Percentiles rank a stretch among this genome's conserved stretches.
Evolutionary conservation across 495 filamentous ascomycete genomes (phyloP).

Genomic region (Gamarada debralockiae): DNA sequence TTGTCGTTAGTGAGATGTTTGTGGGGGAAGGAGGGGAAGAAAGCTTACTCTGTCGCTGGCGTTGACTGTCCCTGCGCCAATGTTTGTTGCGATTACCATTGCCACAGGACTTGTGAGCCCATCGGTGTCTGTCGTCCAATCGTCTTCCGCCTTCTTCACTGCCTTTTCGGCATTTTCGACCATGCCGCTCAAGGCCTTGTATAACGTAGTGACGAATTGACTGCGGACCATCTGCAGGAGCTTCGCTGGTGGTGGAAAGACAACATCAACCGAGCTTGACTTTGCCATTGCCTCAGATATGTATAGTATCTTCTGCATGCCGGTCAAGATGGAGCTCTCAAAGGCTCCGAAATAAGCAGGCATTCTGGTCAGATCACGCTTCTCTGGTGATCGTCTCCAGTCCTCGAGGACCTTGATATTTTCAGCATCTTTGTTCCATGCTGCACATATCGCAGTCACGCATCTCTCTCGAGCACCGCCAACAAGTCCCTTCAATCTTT

Average conservation of each 20-base stretch:
- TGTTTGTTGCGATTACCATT: conserved; percentile 23
- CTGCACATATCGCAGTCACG: conserved; percentile 71
- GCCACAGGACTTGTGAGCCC: conserved; percentile 28
- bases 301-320: conserved; percentile 93
- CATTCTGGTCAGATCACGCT: conserved; percentile 84
- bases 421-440: conserved; percentile 87
- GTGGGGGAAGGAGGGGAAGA: not conserved
- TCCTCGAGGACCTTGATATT: conserved; percentile 86
- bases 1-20: conserved; percentile 19
- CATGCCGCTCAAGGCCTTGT: conserved; percentile 88
- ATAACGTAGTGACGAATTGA: conserved; percentile 86
- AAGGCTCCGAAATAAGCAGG: conserved; percentile 76
- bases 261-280: conserved; percentile 64
- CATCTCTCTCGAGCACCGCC: conserved; percentile 78
- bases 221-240: conserved; percentile 78
- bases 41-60: conserved; percentile 64
- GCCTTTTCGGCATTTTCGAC: conserved; percentile 88
- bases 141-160: conserved; percentile 38
- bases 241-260: conserved; percentile 78
- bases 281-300: conserved; percentile 76
- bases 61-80: conserved; percentile 53
- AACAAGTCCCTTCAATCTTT: conserved; percentile 68
- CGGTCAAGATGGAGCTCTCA: conserved; percentile 68
- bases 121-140: conserved; percentile 48
- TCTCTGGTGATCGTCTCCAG: conserved; percentile 78